phyloP scores from a whole-genome alignment of 129 eudicot genomes.

The Flaveria linearis region DNA sequence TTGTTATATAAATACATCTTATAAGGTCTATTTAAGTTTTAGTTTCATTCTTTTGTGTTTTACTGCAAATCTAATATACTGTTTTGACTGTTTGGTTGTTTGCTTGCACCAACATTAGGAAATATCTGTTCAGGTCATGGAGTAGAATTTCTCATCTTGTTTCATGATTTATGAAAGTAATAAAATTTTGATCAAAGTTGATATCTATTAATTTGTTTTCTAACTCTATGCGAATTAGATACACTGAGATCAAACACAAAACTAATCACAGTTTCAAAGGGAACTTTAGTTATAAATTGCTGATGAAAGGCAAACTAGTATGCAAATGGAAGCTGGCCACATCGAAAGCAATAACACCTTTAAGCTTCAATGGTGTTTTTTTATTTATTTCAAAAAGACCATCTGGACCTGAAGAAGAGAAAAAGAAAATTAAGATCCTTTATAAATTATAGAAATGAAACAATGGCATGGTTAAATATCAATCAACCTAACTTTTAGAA shows the following conservation, averaged over 20 bases:
- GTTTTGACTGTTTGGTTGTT: slow-evolving; percentile 19
- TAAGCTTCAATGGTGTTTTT: too few species aligned
- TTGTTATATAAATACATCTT: not conserved
- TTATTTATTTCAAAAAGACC: too few species aligned
- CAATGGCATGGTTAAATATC: too few species aligned
- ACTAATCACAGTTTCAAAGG: not conserved
- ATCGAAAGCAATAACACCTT: not conserved
- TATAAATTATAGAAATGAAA: too few species aligned
- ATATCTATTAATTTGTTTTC: not conserved
- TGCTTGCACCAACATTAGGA: slow-evolving; percentile 5
- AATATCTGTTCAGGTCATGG: slow-evolving; percentile 4
- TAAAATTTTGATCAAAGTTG: not conserved
- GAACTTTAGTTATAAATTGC: too few species aligned
- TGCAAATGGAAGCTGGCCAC: too few species aligned
- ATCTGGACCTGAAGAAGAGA: too few species aligned
- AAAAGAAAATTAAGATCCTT: too few species aligned
- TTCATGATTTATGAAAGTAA: not conserved
- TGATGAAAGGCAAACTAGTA: too few species aligned
- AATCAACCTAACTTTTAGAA: too few species aligned
- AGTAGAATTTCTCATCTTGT: slow-evolving; percentile 12
- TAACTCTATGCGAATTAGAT: not conserved
- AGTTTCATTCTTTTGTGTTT: slow-evolving; percentile 19
- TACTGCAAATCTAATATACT: slow-evolving; percentile 3
- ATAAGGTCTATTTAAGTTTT: slow-evolving; percentile 8
- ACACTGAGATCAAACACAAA: not conserved